Base-by-base conservation (phyloP, 306 rosid species). In the Betula pendula region DNA sequence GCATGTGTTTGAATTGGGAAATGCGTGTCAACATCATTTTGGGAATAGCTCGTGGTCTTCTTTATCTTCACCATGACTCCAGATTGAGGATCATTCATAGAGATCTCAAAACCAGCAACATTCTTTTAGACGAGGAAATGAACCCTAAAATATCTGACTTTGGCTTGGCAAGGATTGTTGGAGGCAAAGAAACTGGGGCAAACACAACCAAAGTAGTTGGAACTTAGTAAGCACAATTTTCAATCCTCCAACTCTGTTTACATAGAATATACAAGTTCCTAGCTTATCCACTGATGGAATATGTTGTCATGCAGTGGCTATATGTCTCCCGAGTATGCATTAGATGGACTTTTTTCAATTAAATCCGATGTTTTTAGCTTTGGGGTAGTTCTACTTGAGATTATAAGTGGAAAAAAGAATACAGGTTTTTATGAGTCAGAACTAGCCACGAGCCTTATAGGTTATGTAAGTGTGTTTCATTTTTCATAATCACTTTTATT, bases 291-390 rank as follows among this genome's bases (percentile, higher is more conserved):
- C 35, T 48, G 5, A 44, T 0, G 1, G 0, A 15, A 5, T 4
- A 4, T 16, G 3, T 16, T 48, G 9, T 45, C 4, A 12, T 73
- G 29, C 71, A 87, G 91, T 13, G 88, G 89, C 11, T 88, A 90
- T 50, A 90, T 88, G 85, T 76, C 89, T 51, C 90, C 87, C 0
- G 88, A 88, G 12, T 88, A 85, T 8, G 88, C 89, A 4, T 66
- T 85, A 29, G 87, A 87, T 0, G 91, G 91, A 59, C 0, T 67
- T n/a, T 90, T 88, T 68, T 90, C 91, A 0, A 49, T 76, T 8
- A 90, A 90, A 51, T 86, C 86, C 0, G 92, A 88, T n/a, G 87
- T 83, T 8, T 88, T 83, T 69, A 86, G 96, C 49, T 90, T 86
- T 25, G 92, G 96, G 0, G 86, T 88, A 27, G 86, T 90, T 7